These are phyloP conservation scores for Purshia tridentata DNA, from an alignment of 306 rosid species.

Conservation along the genomic window DNA sequence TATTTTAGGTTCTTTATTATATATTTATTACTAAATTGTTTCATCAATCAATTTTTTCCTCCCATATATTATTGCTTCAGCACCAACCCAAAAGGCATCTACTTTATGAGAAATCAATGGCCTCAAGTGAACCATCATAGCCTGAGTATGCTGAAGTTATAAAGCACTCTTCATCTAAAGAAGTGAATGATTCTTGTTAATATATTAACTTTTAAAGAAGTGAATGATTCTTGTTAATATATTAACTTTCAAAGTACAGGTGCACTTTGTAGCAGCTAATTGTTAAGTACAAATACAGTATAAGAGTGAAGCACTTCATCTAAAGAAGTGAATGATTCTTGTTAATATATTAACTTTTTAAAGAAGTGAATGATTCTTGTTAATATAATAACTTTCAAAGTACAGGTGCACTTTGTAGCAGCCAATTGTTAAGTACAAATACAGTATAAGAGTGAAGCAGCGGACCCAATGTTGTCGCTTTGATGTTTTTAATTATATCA, in stretches of 20 bases:
- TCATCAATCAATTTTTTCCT: not conserved
- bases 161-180: constrained; percentile 1
- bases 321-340: constrained; percentile 15
- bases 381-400: constrained; percentile 14
- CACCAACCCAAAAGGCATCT: constrained; percentile 35
- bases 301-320: constrained; percentile 10
- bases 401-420: constrained; percentile 17
- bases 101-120: constrained; percentile 40
- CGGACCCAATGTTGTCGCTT: not conserved
- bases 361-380: constrained; percentile 13
- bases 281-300: constrained; percentile 9
- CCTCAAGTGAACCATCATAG: constrained; percentile 29
- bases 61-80: constrained; percentile 25
- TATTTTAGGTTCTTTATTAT: too few relatives aligned
- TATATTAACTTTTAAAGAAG: too few relatives aligned
- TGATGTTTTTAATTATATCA: too few relatives aligned
- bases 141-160: constrained; percentile 21
- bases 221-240: too few relatives aligned
- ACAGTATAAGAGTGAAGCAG: not conserved
- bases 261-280: constrained; percentile 22
- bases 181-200: constrained; percentile 21
- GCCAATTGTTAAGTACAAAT: constrained; percentile 17
- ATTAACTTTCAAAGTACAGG: constrained; percentile 24
- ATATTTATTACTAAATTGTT: too few relatives aligned
- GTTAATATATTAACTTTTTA: too few relatives aligned